Base-by-base conservation (phyloP, 1,284 basidiomycete genomes). In the Ustilago bromivora region DNA sequence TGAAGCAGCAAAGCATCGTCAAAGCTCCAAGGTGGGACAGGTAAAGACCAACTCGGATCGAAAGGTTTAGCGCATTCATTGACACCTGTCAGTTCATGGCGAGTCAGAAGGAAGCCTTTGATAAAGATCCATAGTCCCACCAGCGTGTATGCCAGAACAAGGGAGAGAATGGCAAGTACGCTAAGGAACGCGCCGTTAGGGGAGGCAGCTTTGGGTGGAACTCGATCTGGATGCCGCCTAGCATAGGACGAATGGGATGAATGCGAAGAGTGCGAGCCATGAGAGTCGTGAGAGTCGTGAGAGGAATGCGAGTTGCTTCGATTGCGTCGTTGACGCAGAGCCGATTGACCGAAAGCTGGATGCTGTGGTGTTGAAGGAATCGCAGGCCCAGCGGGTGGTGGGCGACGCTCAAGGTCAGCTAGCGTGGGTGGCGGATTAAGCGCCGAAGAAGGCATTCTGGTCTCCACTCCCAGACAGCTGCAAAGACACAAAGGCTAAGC, bases 81-180 rank as follows among this genome's bases (percentile, higher is more conserved):
- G 28, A 61, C 41, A 2, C 76, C 63, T 2, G 63, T 59, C 28
- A 86, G 66, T 59, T 83, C 80, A 23, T 79, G 68, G 4, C 84
- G 47, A 15, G 81, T 82, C 13, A 86, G 71, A 34, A 86, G 61
- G 69, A 86, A 86, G 2, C 84, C 84, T 38, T 76, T 74, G 35
- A 84, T 80, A 43, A 86, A 86, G 40, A 86, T 58, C 51, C 68
- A 74, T 32, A 84, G 62, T 4, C 78, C 83, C 11, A 67, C 63
- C 8, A 73, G 15, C 23, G 82, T 83, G 46, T 71, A 71, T 32
- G 70, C 59, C 13, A 78, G 51, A n/a, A 83, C 31, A 4, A 80
- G 15, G 10, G 17, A 43, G 19, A 85, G 65, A 32, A 84, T 17
- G 0, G 58, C 73, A 9, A 82, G 52, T 9, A 82, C 69, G 49